These are phyloP conservation scores for Tetradesmus lagerheimii DNA, from an alignment of 139 green algal genomes.

Conservation along the genomic window DNA sequence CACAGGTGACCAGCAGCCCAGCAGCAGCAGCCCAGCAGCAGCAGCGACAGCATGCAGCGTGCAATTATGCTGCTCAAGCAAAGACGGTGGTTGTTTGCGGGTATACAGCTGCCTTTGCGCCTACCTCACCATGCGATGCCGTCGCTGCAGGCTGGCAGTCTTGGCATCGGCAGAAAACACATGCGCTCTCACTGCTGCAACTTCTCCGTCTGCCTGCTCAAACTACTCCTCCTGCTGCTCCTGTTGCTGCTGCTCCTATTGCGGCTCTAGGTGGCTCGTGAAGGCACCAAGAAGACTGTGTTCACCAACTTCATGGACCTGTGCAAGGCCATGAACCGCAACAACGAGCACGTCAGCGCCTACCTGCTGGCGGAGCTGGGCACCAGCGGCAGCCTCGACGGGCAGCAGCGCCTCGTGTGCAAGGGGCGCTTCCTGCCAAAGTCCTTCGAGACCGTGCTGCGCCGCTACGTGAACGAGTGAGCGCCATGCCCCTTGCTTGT, in stretches of 20 bases:
- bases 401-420: conserved; percentile 94
- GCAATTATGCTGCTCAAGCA: not conserved
- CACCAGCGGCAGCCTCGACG: conserved; percentile 90
- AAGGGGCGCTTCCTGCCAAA: conserved; percentile 99
- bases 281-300: conserved; percentile 99
- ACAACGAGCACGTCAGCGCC: conserved; percentile 74
- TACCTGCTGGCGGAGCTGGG: conserved; percentile 98
- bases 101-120: no score
- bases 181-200: no score
- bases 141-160: no score
- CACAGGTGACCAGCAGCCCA: conserved; percentile 71
- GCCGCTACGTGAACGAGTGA: conserved; percentile 97
- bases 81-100: no score
- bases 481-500: no score
- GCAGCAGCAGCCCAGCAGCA: not conserved
- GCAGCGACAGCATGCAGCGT: not conserved
- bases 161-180: no score
- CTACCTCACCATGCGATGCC: no score
- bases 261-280: conserved; percentile 95
- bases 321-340: conserved; percentile 89
- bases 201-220: no score
- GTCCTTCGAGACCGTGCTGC: conserved; percentile 97
- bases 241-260: no score
- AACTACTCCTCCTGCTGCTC: no score
- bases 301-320: conserved; percentile 99